phyloP scores from a whole-genome alignment of 768 basidiomycete species.

The Asterophora lycoperdoides region DNA sequence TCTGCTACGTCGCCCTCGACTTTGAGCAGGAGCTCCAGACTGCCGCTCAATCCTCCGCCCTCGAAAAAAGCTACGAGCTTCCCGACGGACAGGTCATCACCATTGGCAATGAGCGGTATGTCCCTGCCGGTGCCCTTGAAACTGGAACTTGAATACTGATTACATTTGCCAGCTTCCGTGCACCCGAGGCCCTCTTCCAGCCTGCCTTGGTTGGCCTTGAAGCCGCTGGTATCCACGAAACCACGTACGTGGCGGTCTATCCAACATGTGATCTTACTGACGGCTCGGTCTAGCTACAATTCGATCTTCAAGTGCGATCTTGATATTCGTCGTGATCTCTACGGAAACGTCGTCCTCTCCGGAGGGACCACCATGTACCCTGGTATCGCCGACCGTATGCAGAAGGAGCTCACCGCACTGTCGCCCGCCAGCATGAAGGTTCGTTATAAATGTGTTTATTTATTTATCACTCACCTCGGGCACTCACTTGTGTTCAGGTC shows the following conservation, averaged over 20 bases:
- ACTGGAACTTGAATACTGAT: constrained; percentile 49
- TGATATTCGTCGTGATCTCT: constrained; percentile 78
- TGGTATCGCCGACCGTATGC: constrained; percentile 94
- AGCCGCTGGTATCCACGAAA: constrained; percentile 89
- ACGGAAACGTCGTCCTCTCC: too few relatives aligned
- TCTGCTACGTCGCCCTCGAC: constrained; percentile 92
- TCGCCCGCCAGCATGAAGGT: constrained; percentile 88
- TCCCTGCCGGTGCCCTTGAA: constrained; percentile 50
- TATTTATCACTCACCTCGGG: neutral
- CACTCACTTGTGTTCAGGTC: constrained; percentile 40
- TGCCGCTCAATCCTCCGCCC: constrained; percentile 80
- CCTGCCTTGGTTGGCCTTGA: constrained; percentile 88
- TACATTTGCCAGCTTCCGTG: constrained; percentile 69
- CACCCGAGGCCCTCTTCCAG: constrained; percentile 93
- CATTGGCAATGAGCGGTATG: constrained; percentile 88
- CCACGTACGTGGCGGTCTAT: constrained; percentile 43
- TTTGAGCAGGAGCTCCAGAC: constrained; percentile 93
- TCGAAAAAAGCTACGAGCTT: constrained; percentile 92
- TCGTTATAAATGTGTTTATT: constrained; percentile 11
- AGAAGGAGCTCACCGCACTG: constrained; percentile 84
- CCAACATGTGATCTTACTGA: constrained; percentile 9
- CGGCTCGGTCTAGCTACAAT: constrained; percentile 55
- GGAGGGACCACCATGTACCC: constrained; percentile 96
- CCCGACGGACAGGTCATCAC: constrained; percentile 94
- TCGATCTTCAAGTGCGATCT: constrained; percentile 87